Percentiles rank a stretch among this genome's conserved stretches.
Conservation (phyloP, 441 rosid species). For the Adansonia madagascariensis region DNA sequence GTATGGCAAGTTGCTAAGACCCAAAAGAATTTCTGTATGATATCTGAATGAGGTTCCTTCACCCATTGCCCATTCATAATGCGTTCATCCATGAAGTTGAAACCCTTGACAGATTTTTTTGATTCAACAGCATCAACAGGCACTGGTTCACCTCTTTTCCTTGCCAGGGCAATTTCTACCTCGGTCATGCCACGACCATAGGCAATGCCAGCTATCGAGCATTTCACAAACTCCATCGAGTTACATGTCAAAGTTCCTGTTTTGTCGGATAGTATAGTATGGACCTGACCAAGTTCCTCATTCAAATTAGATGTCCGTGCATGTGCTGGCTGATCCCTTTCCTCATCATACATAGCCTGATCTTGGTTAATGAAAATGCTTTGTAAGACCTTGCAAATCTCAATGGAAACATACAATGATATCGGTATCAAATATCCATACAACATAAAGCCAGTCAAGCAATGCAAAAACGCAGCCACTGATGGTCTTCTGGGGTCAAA, state of each 20-base stretch:
- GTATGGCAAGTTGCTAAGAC: slow-evolving; percentile 87
- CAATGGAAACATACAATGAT: slow-evolving; percentile 85
- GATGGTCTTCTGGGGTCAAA: slow-evolving; percentile 59
- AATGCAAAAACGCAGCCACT: slow-evolving; percentile 66
- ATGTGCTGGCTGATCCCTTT: slow-evolving; percentile 71
- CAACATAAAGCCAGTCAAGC: slow-evolving; percentile 87
- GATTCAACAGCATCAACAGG: slow-evolving; percentile 28
- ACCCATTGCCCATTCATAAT: slow-evolving; percentile 76
- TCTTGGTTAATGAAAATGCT: slow-evolving; percentile 87
- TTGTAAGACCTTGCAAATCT: slow-evolving; percentile 88
- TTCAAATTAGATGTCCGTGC: slow-evolving; percentile 94
- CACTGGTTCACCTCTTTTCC: slow-evolving; percentile 41
- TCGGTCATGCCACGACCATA: slow-evolving; percentile 84
- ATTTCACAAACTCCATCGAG: slow-evolving; percentile 93
- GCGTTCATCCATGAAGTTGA: slow-evolving; percentile 83
- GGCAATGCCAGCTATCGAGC: slow-evolving; percentile 72
- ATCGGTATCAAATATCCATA: slow-evolving; percentile 95
- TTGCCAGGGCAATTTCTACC: slow-evolving; percentile 69
- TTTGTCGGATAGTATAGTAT: slow-evolving; percentile 81
- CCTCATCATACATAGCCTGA: slow-evolving; percentile 76
- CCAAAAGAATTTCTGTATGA: slow-evolving; percentile 63
- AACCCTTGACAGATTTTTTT: slow-evolving; percentile 63
- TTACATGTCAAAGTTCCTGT: slow-evolving; percentile 96
- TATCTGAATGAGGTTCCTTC: slow-evolving; percentile 53
- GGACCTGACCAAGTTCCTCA: slow-evolving; percentile 95